Base-by-base conservation (phyloP, 176 grass and related monocot species). In the Rhynchospora tenuis region DNA sequence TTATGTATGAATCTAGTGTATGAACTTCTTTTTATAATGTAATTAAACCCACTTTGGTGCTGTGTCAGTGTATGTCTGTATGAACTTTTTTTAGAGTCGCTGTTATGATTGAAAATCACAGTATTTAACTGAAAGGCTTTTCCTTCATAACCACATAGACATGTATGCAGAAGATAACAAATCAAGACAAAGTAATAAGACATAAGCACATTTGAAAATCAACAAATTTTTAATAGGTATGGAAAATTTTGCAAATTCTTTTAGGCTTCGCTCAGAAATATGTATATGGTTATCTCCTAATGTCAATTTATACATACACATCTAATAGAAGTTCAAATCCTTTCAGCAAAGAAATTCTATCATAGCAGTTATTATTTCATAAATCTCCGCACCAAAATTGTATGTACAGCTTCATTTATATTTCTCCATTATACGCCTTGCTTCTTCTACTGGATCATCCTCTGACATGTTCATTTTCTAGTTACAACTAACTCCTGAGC, bases 401-500 rank as follows among this genome's bases (percentile, higher is more conserved):
- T 8, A 76, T 17, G 13, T 24, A 54, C 47, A 71, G 20, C 15
- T 43, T 74, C 82, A 94, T 85, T 98, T 98, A 79, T 98, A 98
- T 85, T 98, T 98, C 82, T 98, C 95, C 95, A 98, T 98, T 93
- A 98, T 98, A 20, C 91, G 89, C 16, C 75, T 83, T 27, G 91
- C 95, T 87, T 98, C 90, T 89, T 98, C 91, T 0, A 86, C 83
- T 14, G 92, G 84, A 50, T 98, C 95, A 46, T 98, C 90, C 14
- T 33, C 79, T 4, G 70, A 86, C 19, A 43, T 23, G 0, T 60
- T 88, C 24, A 45, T 31, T 73, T 64, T 84, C 52, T 19, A 85
- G 15, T 52, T 76, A 45, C 67, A 80, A 19, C 84, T 79, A 47
- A 28, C 19, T 73, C 43, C 84, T 17, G 92, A 94, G 52, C 78